Conservation (phyloP, 2,329 filamentous ascomycete genomes). For the Beauveria medogensis region DNA sequence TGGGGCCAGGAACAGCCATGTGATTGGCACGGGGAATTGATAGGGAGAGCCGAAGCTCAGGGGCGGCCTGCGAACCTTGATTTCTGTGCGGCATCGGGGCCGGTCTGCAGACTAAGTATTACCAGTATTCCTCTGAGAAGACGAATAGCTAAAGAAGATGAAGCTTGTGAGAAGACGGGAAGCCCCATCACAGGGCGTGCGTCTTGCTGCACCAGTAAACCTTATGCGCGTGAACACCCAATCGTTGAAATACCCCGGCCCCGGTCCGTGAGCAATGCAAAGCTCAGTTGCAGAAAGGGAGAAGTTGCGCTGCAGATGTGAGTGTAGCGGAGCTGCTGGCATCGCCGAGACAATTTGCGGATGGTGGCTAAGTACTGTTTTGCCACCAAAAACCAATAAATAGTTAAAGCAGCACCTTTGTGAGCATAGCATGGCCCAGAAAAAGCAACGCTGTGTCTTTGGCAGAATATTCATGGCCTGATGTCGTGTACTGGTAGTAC, state of each 20-base stretch:
- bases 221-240: neutral
- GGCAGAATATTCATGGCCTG: no score
- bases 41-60: slow-evolving; percentile 7
- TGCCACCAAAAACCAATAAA: neutral
- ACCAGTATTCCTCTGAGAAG: neutral
- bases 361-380: neutral
- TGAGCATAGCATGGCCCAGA: no score
- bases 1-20: slow-evolving; percentile 14
- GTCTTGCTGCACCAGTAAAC: neutral
- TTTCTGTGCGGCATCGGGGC: neutral
- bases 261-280: neutral
- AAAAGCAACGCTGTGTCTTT: no score
- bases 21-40: slow-evolving; percentile 15
- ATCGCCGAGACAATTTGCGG: neutral
- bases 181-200: neutral
- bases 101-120: neutral
- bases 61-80: neutral
- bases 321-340: neutral
- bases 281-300: neutral
- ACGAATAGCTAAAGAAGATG: neutral
- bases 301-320: neutral
- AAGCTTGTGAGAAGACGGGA: neutral
- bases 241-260: neutral
- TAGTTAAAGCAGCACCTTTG: no score
- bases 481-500: no score